Evolutionary conservation across 2,329 filamentous ascomycete species (phyloP), one percentile per base, ranked within the genome.

Genomic region (Orbilia oligospora): DNA sequence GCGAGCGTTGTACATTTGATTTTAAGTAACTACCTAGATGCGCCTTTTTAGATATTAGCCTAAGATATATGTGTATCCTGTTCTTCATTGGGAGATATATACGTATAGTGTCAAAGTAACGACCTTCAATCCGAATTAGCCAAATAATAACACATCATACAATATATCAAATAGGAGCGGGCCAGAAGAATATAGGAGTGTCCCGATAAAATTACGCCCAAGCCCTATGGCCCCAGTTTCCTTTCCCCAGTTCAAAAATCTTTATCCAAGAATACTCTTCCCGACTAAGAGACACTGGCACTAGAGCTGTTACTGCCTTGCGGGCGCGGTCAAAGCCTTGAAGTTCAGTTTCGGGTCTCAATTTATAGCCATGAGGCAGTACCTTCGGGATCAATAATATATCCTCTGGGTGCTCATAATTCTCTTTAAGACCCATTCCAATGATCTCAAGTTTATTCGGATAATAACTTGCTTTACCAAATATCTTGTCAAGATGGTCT

Each of bases 401-500:
- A 33, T 38, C 24, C 8, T 36, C 36, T 5, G 69, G 69, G 5
- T 41, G 12, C 48, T 56, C 36, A 1, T 16, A 1, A 27, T 58
- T 58, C 8, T 22, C 5, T 22, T 38, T 58, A 4, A 66, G 24
- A 1, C 46, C 33, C 20, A 66, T 24, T 10, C 36, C 69, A 44
- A 72, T 36, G 1, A 72, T 20, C 30, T 72, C 49, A 16, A 72
- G 22, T 14, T 66, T 72, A 12, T 24, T 56, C 1, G 69, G 69
- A 48, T 49, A 66, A 4, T 20, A 44, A 2, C 56, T 49, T 10
- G 61, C 12, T 0, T 51, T 33, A 4, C 41, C 27, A 36, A 65
- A 65, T 36, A 65, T 48, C 16, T 51, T 65, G n/a, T 65, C 61
- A 51, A 49, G 38, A 30, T 64, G 16, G 12, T 22, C 24, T 49